Evolutionary conservation across 2,329 filamentous ascomycete genomes (phyloP).

Genomic region (Aspergillus fructus): DNA sequence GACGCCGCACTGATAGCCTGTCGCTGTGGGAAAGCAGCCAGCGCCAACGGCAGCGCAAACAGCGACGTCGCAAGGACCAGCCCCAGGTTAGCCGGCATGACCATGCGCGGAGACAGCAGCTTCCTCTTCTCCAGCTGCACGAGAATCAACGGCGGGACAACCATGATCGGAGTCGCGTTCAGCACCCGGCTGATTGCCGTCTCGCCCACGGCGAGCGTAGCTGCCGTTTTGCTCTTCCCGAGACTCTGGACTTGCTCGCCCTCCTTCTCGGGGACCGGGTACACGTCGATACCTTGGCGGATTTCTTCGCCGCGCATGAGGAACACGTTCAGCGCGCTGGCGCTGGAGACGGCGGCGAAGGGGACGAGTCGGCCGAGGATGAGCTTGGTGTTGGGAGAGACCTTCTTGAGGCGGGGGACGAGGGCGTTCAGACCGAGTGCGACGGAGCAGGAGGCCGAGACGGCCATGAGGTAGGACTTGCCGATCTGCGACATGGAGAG

Average conservation of each 20-base stretch:
- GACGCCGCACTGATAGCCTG: constrained; percentile 74
- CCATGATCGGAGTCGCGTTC: constrained; percentile 97
- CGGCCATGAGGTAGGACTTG: constrained; percentile 88
- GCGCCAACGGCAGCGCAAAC: constrained; percentile 81
- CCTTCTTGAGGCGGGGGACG: constrained; percentile 76
- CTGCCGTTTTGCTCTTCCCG: constrained; percentile 84
- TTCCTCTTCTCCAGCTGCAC: constrained; percentile 79
- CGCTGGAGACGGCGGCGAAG: constrained; percentile 90
- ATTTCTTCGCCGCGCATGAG: constrained; percentile 98
- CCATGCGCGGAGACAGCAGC: constrained; percentile 79
- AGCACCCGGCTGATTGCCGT: constrained; percentile 88
- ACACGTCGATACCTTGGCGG: constrained; percentile 86
- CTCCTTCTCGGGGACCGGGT: constrained; percentile 70
- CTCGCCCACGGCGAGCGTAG: constrained; percentile 85
- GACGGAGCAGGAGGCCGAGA: constrained; percentile 89
- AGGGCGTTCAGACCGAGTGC: constrained; percentile 87
- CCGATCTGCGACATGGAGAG: constrained; percentile 76
- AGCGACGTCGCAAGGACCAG: constrained; percentile 85
- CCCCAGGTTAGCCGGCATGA: constrained; percentile 79
- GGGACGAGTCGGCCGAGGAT: constrained; percentile 86
- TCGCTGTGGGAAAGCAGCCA: constrained; percentile 89
- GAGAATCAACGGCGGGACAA: constrained; percentile 82
- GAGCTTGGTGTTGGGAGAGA: constrained; percentile 72
- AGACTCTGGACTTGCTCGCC: constrained; percentile 68
- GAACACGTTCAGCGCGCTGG: constrained; percentile 91